Evolutionary conservation across 768 basidiomycete genomes (phyloP), one percentile per base, ranked within the genome.

Genomic region (Leucogyrophana mollusca): DNA sequence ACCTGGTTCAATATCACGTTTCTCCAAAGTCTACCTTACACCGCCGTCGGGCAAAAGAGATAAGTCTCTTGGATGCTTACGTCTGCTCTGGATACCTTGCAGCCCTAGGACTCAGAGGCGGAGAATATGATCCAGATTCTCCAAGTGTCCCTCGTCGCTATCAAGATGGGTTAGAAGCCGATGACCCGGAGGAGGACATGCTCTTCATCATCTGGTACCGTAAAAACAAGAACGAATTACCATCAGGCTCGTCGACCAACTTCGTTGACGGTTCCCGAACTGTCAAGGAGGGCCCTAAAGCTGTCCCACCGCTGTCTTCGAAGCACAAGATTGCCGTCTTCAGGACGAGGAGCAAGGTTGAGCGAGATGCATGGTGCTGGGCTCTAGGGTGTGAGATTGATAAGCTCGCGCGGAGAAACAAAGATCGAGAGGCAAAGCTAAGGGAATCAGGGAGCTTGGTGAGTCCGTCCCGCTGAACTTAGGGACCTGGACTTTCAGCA

Each of bases 291-390:
- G 20, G 58, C 66, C 30, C 13, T 30, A 13, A 13, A 30, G 56
- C 66, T 22, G 54, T 82, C 25, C 90, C 78, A 24, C 60, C 68
- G 20, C 66, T 84, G 44, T 82, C 74, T 36, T 73, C 71, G 49
- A 83, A 82, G 56, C 69, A 79, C 49, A 83, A 85, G 61, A 55
- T 83, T 45, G 56, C 77, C 13, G 75, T 93, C 2, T 85, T 87
- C 55, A 77, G 82, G 51, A 83, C 87, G 42, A 74, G 93, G 60
- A 92, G 82, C 59, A 83, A 84, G 67, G 71, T 97, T 30, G 95
- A 98, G 65, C 73, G 94, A 22, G 94, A 98, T 64, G 77, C 85
- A 22, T 97, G 94, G 94, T 92, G 92, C 56, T 96, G 90, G 87
- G 91, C 90, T 1, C 67, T 98, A 55, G 93, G 90, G 50, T 79